Percentiles rank a stretch among this genome's conserved stretches.
phyloP scores from a whole-genome alignment of 2,329 filamentous ascomycete species.

The Aspergillus quadrilineatus region DNA sequence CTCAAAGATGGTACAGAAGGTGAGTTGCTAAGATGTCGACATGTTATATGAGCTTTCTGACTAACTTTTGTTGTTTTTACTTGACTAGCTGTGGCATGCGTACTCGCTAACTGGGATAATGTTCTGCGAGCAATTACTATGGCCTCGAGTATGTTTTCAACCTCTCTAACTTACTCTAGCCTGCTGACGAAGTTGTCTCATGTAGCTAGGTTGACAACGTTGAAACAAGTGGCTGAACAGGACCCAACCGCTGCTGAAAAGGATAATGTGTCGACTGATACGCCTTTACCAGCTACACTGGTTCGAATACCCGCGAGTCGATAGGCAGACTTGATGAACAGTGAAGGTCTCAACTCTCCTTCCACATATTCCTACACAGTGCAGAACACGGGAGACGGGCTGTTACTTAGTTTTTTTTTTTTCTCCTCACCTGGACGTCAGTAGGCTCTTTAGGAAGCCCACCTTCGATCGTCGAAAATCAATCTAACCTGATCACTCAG shows the following conservation, averaged over 20 bases:
- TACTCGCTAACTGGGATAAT: slow-evolving; percentile 67
- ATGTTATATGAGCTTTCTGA: neutral
- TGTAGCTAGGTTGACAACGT: slow-evolving; percentile 29
- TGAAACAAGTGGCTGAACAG: slow-evolving; percentile 20
- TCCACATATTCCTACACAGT: no score
- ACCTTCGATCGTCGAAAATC: no score
- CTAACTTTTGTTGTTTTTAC: neutral
- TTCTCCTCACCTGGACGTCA: no score
- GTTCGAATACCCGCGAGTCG: slow-evolving; percentile 44
- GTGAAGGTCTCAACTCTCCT: neutral
- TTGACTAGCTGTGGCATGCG: slow-evolving; percentile 59
- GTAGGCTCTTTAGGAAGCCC: no score
- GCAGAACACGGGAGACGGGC: no score
- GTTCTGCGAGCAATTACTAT: slow-evolving; percentile 64
- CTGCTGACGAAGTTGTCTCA: slow-evolving; percentile 6
- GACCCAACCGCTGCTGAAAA: slow-evolving; percentile 14
- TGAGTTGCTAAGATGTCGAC: slow-evolving; percentile 24
- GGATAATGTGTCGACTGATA: slow-evolving; percentile 71
- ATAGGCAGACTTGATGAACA: slow-evolving; percentile 8
- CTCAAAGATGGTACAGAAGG: slow-evolving; percentile 63
- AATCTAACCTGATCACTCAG: no score
- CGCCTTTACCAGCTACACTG: slow-evolving; percentile 40
- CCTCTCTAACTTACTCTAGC: neutral
- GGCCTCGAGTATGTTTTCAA: slow-evolving; percentile 56
- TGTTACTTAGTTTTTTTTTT: no score